Conservation (phyloP, 805 yeast genomes). For the Metschnikowia noctiluminum region DNA sequence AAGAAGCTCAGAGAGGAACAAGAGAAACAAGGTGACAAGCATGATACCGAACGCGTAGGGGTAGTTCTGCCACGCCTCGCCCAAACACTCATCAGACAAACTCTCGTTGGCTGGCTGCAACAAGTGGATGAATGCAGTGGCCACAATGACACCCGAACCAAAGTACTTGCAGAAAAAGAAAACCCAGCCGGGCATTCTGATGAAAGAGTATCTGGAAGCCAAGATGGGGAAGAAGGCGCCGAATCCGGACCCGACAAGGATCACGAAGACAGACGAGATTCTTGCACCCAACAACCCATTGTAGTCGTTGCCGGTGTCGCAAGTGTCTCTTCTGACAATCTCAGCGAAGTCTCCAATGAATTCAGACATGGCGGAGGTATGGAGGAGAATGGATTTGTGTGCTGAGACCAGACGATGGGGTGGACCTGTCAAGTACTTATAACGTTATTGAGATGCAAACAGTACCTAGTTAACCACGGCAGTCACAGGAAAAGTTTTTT, state of each 20-base stretch:
- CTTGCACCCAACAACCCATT: constrained; percentile 48
- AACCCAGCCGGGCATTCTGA: constrained; percentile 57
- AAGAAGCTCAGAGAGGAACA: constrained; percentile 50
- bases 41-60: constrained; percentile 56
- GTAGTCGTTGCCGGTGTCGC: constrained; percentile 43
- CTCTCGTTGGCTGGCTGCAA: constrained; percentile 66
- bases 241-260: constrained; percentile 47
- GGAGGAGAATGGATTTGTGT: neutral
- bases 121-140: constrained; percentile 77
- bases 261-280: constrained; percentile 62
- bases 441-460: neutral
- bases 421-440: neutral
- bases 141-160: constrained; percentile 81
- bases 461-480: neutral
- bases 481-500: neutral
- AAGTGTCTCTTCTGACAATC: constrained; percentile 28
- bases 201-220: constrained; percentile 55
- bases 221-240: constrained; percentile 64
- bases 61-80: constrained; percentile 51
- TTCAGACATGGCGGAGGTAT: neutral
- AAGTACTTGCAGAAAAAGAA: constrained; percentile 70
- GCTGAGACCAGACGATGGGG: neutral
- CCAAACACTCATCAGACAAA: constrained; percentile 55
- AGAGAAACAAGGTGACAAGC: constrained; percentile 47
- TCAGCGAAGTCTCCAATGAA: constrained; percentile 8